Evolutionary conservation across 306 rosid species (phyloP), one percentile per base, ranked within the genome.

Genomic region (Geum urbanum): DNA sequence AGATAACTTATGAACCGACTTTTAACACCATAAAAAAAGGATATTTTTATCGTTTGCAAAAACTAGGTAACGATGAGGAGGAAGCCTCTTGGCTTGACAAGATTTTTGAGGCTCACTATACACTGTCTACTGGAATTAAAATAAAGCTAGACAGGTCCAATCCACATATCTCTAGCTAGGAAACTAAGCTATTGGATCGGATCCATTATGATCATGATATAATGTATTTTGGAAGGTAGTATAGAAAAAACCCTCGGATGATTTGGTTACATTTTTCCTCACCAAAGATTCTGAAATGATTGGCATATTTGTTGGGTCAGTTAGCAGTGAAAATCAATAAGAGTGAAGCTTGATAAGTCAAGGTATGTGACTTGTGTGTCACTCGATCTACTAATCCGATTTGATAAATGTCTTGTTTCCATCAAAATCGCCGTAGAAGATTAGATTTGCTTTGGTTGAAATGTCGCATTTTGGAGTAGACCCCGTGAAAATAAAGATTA

Each of bases 381-480:
- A n/a, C n/a, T 43, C 51, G 41, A 37, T 0, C 9, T n/a, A 60
- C 47, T 39, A 58, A 47, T 8, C 46, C 52, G 35, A 50, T 59
- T 35, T 66, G 57, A 41, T 40, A 39, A 40, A 62, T 62, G 49
- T 39, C 6, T 15, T 13, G 8, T 47, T 24, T 66, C 56, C 66
- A 8, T 24, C 18, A 16, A 15, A 61, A 39, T 39, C 66, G 8
- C 13, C 18, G 12, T 19, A 13, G 14, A 12, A 68, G 48, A 59
- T 9, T 9, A 44, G 60, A 74, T 77, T n/a, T 56, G 6, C 51
- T 69, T 47, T 56, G 15, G 88, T 86, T 81, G 79, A 66, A 60
- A 53, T 62, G 85, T 88, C 85, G 54, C 60, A 15, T 4, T 70
- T 67, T 6, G 44, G 11, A 58, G 63, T 58, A 60, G 77, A 72